phyloP scores from a whole-genome alignment of 2,329 filamentous ascomycete genomes.

The Pseudogymnoascus sp. region DNA sequence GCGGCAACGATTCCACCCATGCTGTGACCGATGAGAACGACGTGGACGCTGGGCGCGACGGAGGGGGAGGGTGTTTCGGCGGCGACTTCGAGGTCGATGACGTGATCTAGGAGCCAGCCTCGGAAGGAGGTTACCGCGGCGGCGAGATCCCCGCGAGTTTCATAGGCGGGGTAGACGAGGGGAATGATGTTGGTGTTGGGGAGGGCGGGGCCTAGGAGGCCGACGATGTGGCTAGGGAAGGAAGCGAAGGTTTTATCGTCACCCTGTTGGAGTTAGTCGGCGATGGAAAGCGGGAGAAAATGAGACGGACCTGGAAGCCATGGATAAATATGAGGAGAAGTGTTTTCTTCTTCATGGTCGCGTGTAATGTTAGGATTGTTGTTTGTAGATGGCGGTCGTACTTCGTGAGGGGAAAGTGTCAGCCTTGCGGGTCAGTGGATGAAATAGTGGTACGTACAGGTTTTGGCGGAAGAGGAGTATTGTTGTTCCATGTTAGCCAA shows the following conservation, averaged over 20 bases:
- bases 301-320: conserved; percentile 64
- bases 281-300: background rate
- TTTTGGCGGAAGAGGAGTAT: background rate
- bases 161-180: conserved; percentile 70
- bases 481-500: background rate
- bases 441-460: no score
- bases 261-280: conserved; percentile 41
- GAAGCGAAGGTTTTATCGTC: conserved; percentile 69
- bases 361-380: background rate
- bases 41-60: conserved; percentile 74
- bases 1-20: conserved; percentile 94
- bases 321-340: conserved; percentile 77
- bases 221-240: conserved; percentile 65
- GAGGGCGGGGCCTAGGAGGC: conserved; percentile 54
- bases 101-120: conserved; percentile 79
- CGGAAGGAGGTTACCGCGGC: conserved; percentile 66
- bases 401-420: background rate
- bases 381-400: background rate
- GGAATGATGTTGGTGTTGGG: conserved; percentile 60
- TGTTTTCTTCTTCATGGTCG: conserved; percentile 61
- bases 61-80: conserved; percentile 74
- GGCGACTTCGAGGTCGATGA: conserved; percentile 88
- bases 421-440: no score
- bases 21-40: conserved; percentile 76
- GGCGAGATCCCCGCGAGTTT: conserved; percentile 69